A percentile compares a stretch with the other conserved stretches of the same genome.
Conservation (phyloP, 2,329 filamentous ascomycete species). For the Cladosporium sp. region DNA sequence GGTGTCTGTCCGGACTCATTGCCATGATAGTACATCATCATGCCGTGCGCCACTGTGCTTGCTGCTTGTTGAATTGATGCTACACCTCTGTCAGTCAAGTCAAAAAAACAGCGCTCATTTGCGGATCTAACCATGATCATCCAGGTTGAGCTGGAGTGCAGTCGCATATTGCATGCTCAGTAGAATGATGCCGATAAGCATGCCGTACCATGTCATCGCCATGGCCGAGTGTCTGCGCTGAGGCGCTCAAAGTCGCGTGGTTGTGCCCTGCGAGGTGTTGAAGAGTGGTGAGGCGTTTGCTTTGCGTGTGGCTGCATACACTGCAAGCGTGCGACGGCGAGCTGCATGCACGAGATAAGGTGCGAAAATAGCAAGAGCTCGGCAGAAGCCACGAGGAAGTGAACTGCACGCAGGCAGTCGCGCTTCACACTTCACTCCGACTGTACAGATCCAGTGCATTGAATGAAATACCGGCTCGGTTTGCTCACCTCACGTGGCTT, state of each 20-base stretch:
- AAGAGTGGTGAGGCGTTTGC: not conserved
- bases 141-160: slow-evolving; percentile 13
- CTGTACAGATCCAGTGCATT: not conserved
- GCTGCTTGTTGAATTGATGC: slow-evolving; percentile 50
- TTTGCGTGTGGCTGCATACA: not conserved
- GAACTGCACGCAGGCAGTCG: not conserved
- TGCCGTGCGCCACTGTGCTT: slow-evolving; percentile 47
- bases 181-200: not conserved
- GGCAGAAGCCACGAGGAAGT: not conserved
- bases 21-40: slow-evolving; percentile 57
- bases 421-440: not conserved
- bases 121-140: slow-evolving; percentile 3
- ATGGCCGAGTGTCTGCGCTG: not conserved
- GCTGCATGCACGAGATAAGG: slow-evolving; percentile 3
- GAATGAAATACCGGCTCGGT: not conserved
- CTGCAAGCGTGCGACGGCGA: not conserved
- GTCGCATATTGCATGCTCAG: not conserved
- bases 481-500: not conserved
- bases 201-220: not conserved
- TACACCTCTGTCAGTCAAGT: not conserved
- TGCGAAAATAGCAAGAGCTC: slow-evolving; percentile 4
- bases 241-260: not conserved
- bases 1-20: slow-evolving; percentile 54
- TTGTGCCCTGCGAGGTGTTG: not conserved
- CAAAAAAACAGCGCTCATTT: too few species aligned